Conservation (phyloP, 371 early-diverging fungal genomes). For the Circinella minor region DNA sequence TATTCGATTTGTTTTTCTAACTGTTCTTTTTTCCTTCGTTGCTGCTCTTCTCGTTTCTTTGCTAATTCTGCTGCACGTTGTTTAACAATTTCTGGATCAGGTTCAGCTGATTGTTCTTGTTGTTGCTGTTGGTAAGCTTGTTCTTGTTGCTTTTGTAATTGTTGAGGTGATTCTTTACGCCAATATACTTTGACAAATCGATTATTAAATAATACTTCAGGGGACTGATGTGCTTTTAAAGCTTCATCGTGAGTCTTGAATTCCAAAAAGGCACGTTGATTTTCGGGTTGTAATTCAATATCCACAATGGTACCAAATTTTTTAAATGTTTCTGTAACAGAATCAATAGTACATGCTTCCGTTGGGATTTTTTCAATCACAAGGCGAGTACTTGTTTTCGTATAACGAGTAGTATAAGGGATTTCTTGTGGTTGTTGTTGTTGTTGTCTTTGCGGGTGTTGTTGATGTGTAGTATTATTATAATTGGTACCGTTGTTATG, state of each 20-base stretch:
- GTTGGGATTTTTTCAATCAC: constrained; percentile 78
- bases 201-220: constrained; percentile 76
- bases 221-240: constrained; percentile 62
- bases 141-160: background rate
- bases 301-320: constrained; percentile 74
- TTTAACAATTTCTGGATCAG: constrained; percentile 44
- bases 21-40: constrained; percentile 57
- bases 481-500: no score
- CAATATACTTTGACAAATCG: constrained; percentile 81
- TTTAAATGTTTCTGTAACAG: constrained; percentile 71
- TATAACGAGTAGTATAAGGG: constrained; percentile 26
- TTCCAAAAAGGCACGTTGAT: constrained; percentile 61
- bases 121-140: background rate
- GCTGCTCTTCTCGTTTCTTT: constrained; percentile 33
- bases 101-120: constrained; percentile 22
- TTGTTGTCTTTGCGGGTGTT: background rate
- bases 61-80: constrained; percentile 39
- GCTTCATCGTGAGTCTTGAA: constrained; percentile 65
- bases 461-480: no score
- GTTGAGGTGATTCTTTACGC: constrained; percentile 29
- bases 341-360: constrained; percentile 62
- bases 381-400: constrained; percentile 50
- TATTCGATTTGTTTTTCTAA: constrained; percentile 55
- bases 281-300: constrained; percentile 56
- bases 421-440: constrained; percentile 14